Evolutionary conservation across 2,329 filamentous ascomycete genomes (phyloP), one percentile per base, ranked within the genome.

Genomic region (Rhynchosporium graminicola): DNA sequence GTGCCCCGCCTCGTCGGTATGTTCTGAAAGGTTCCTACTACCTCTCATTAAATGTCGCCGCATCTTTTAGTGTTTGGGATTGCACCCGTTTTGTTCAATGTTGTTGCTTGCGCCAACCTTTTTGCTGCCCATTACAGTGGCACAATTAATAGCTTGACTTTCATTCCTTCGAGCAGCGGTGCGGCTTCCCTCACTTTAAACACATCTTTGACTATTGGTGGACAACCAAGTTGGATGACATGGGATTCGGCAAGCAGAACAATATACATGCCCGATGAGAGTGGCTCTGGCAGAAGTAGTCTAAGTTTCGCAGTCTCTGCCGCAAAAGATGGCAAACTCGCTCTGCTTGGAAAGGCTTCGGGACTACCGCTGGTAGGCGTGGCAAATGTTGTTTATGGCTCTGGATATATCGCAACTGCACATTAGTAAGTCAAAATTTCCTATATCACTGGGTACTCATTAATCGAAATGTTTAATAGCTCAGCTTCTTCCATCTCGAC

Each of bases 211-310:
- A 77, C 68, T 65, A 61, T 71, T 4, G 75, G 76, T 15, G 79
- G 78, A 63, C 76, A 75, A 3, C 69, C 73, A 20, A 77, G 75
- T 9, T 83, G 80, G 80, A 71, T 82, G 38, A 78, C 78, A n/a
- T 70, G 76, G 33, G 77, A 80, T 62, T 65, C 73, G 6, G 66
- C 70, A 4, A 71, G 71, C 56, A 71, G 74, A 46, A 72, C 74
- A n/a, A 70, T 82, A 29, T 78, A 77, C 69, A 79, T 77, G 69
- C 62, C 79, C 3, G 79, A 82, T 61, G 80, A 83, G 69, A 76
- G 75, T 8, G 70, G 76, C 13, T 66, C 61, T 12, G 48, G 33
- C 5, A 9, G 68, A 15, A 68, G 65, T 69, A 51, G 76, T 63
- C 74, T 74, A 20, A 66, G 51, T 38, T 54, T 60, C 72, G 66